Evolutionary conservation across 305 asterid species (phyloP).

Genomic region (Ruellia speciosa): DNA sequence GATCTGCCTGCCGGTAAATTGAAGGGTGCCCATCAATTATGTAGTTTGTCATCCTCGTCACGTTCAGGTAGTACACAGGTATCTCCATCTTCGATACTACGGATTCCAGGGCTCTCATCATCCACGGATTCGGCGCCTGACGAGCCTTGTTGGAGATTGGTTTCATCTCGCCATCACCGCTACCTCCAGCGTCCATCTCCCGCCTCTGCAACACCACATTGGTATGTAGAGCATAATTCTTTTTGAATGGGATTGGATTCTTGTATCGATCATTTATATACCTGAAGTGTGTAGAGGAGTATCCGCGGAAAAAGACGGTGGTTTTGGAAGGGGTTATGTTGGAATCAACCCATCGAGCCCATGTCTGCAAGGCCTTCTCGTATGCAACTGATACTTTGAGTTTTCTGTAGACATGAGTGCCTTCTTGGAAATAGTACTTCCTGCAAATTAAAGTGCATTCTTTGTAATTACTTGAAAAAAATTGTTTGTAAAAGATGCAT

Average conservation of each 20-base stretch:
- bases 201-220: slow-evolving; percentile 36
- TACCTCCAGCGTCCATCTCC: slow-evolving; percentile 64
- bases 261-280: too few relatives aligned
- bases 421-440: slow-evolving; percentile 51
- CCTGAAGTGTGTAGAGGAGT: slow-evolving; percentile 62
- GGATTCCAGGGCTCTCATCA: slow-evolving; percentile 44
- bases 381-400: slow-evolving; percentile 47
- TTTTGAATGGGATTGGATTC: too few relatives aligned
- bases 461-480: too few relatives aligned
- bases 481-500: too few relatives aligned
- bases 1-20: slow-evolving; percentile 27
- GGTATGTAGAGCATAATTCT: too few relatives aligned
- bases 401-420: slow-evolving; percentile 32
- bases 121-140: slow-evolving; percentile 48
- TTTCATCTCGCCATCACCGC: slow-evolving; percentile 43
- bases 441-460: slow-evolving; percentile 19
- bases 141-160: slow-evolving; percentile 40
- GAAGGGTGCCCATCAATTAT: slow-evolving; percentile 75
- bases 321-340: slow-evolving; percentile 36
- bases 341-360: slow-evolving; percentile 56
- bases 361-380: slow-evolving; percentile 41
- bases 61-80: slow-evolving; percentile 40
- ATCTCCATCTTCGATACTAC: slow-evolving; percentile 42
- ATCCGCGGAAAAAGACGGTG: slow-evolving; percentile 44
- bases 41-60: slow-evolving; percentile 48